These are phyloP conservation scores for Penicillium sp. DNA, from an alignment of 2,329 filamentous ascomycete genomes.

Conservation along the genomic window DNA sequence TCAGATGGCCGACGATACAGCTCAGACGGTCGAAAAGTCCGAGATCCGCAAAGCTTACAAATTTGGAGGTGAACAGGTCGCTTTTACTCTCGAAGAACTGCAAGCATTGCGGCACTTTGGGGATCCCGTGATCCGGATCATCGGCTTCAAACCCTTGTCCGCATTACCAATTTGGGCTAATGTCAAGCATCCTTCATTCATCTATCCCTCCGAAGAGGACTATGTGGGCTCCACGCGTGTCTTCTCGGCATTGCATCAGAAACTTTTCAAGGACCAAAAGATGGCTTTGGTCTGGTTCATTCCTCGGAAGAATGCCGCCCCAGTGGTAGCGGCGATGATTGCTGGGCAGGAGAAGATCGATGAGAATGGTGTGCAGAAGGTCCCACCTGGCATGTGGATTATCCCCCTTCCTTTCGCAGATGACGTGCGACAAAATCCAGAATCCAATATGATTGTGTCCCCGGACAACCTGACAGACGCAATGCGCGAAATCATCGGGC, in stretches of 20 bases:
- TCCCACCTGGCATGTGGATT: slow-evolving; percentile 86
- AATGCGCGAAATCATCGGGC: slow-evolving; percentile 81
- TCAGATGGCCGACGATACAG: slow-evolving; percentile 75
- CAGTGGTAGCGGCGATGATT: slow-evolving; percentile 77
- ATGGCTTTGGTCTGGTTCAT: slow-evolving; percentile 90
- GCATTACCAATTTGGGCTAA: slow-evolving; percentile 81
- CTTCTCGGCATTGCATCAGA: slow-evolving; percentile 88
- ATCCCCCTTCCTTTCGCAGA: slow-evolving; percentile 86
- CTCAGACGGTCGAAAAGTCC: slow-evolving; percentile 72
- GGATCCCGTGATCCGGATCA: slow-evolving; percentile 77
- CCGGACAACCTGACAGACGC: slow-evolving; percentile 74
- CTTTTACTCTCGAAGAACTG: slow-evolving; percentile 83
- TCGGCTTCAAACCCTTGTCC: slow-evolving; percentile 86
- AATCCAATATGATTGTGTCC: slow-evolving; percentile 58
- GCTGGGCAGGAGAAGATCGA: slow-evolving; percentile 70
- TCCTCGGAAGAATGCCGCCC: slow-evolving; percentile 75
- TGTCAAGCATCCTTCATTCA: slow-evolving; percentile 82
- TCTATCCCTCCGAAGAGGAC: slow-evolving; percentile 89
- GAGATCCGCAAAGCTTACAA: slow-evolving; percentile 94
- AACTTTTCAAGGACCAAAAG: slow-evolving; percentile 76
- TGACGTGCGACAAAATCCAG: slow-evolving; percentile 76
- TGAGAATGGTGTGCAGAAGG: slow-evolving; percentile 66
- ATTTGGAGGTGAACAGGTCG: slow-evolving; percentile 87
- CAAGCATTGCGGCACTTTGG: slow-evolving; percentile 78
- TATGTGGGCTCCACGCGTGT: slow-evolving; percentile 90